These are phyloP conservation scores for Globisporangium nagaii DNA, from an alignment of 352 stramenopile genomes.

Conservation along the genomic window DNA sequence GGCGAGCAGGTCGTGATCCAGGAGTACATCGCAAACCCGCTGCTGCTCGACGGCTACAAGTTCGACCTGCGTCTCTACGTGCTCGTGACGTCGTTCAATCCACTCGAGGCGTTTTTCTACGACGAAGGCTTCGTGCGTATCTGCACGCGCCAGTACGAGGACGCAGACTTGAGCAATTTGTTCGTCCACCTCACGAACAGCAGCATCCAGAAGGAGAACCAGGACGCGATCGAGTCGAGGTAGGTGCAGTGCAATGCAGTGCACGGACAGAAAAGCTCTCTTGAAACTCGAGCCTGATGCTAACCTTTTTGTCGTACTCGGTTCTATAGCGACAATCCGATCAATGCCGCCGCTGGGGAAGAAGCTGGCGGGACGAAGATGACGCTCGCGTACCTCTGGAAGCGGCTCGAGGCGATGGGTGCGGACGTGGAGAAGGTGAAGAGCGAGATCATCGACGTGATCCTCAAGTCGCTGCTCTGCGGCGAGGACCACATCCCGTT, in stretches of 20 bases:
- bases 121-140: slow-evolving; percentile 91
- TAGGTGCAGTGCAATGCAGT: no score
- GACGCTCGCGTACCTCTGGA: slow-evolving; percentile 71
- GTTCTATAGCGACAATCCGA: slow-evolving; percentile 24
- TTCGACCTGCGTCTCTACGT: slow-evolving; percentile 92
- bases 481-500: slow-evolving; percentile 87
- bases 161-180: slow-evolving; percentile 66
- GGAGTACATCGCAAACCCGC: slow-evolving; percentile 85
- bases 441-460: slow-evolving; percentile 62
- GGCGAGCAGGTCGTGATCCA: slow-evolving; percentile 85
- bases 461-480: slow-evolving; percentile 86
- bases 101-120: slow-evolving; percentile 92
- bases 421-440: slow-evolving; percentile 68
- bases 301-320: not conserved
- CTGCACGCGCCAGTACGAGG: slow-evolving; percentile 80
- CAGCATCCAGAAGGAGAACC: slow-evolving; percentile 89
- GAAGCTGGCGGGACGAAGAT: slow-evolving; percentile 82
- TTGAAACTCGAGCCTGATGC: not conserved
- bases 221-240: slow-evolving; percentile 37
- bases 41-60: slow-evolving; percentile 90
- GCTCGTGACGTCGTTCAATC: slow-evolving; percentile 92
- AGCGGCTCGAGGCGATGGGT: slow-evolving; percentile 53
- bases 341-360: slow-evolving; percentile 24
- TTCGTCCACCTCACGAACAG: slow-evolving; percentile 95
- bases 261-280: no score